phyloP scores from a whole-genome alignment of 2,329 filamentous ascomycete species.

The Akanthomyces lecanii region DNA sequence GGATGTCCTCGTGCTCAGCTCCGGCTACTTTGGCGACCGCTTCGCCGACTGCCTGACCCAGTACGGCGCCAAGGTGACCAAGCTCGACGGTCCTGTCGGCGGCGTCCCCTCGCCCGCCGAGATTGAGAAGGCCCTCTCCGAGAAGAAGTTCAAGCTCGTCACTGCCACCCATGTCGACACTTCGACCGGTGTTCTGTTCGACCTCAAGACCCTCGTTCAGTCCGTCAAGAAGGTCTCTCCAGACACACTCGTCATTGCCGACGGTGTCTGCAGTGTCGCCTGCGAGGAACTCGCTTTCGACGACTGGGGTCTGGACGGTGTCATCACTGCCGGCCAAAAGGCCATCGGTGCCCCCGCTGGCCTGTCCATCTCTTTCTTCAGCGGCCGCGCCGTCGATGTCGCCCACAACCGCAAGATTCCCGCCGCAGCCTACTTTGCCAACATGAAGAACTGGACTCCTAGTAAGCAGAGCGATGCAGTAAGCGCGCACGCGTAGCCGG shows the following conservation, averaged over 20 bases:
- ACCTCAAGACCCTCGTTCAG: slow-evolving; percentile 78
- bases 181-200: slow-evolving; percentile 90
- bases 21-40: slow-evolving; percentile 93
- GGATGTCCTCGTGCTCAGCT: slow-evolving; percentile 87
- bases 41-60: slow-evolving; percentile 89
- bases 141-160: slow-evolving; percentile 90
- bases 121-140: slow-evolving; percentile 80
- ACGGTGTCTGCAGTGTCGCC: slow-evolving; percentile 95
- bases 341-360: slow-evolving; percentile 94
- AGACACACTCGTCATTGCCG: slow-evolving; percentile 85
- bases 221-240: slow-evolving; percentile 83
- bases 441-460: slow-evolving; percentile 94
- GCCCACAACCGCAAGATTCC: slow-evolving; percentile 78
- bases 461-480: slow-evolving; percentile 46
- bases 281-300: slow-evolving; percentile 96
- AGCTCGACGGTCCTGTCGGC: slow-evolving; percentile 85
- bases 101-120: slow-evolving; percentile 80
- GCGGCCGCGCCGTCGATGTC: slow-evolving; percentile 75
- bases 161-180: slow-evolving; percentile 98
- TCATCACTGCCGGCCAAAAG: slow-evolving; percentile 93
- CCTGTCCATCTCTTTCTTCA: slow-evolving; percentile 90
- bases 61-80: slow-evolving; percentile 86
- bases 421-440: slow-evolving; percentile 87
- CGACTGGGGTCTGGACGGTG: slow-evolving; percentile 87
- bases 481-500: background rate